Evolutionary conservation across 306 rosid species (phyloP), one percentile per base, ranked within the genome.

Genomic region (Medicago ruthenica): DNA sequence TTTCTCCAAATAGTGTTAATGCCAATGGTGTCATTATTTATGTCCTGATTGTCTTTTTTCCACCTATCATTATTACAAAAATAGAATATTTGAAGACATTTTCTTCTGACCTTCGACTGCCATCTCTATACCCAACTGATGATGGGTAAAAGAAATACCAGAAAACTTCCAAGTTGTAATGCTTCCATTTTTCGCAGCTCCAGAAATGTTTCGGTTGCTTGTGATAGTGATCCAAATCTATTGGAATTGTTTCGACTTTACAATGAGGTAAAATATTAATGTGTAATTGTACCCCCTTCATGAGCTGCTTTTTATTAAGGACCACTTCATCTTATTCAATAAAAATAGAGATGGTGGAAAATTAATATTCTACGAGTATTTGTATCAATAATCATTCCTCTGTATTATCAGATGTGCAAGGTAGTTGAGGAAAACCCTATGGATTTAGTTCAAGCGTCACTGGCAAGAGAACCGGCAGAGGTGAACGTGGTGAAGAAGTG

Each of bases 341-440:
- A 9, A 51, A 95, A 45, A 53, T 5, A 44, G 41, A 37, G 60
- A 1, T 50, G 70, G 31, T 66, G 54, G 21, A 8, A 12, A 62
- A 76, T 44, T 67, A 47, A 9, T 54, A 20, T 34, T 44, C 48
- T 66, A 17, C 2, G 16, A 59, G 71, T 57, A 58, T 60, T 53
- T 71, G 61, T 31, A 34, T 73, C 51, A 79, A 72, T 40, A 68
- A 40, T 64, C 9, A 48, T 65, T 75, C 39, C 42, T 80, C 55
- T 76, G 24, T 76, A 51, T 60, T 77, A 75, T 79, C 97, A 95
- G 99, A 87, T 92, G 90, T 95, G 98, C 86, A 89, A 80, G 75
- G 72, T 76, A 51, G 84, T 89, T 76, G 91, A 86, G 66, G 92
- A 82, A 84, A 84, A 73, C 37, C 59, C 88, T 62, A 34, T 62